Evolutionary conservation across 805 yeast genomes (phyloP), one percentile per base, ranked within the genome.

Genomic region (Candida vaughaniae): DNA sequence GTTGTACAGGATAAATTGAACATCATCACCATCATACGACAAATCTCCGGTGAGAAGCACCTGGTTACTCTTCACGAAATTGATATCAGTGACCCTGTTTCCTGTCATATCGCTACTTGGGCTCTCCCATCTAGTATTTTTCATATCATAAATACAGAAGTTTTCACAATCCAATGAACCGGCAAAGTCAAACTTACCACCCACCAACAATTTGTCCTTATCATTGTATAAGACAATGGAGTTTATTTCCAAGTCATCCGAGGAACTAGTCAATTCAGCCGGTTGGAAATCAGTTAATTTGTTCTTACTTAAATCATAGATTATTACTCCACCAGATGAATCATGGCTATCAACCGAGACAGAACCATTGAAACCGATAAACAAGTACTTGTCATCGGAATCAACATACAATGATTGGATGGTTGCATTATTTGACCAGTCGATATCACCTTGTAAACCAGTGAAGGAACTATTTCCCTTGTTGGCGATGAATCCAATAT

Each of bases 181-280:
- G 2, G 85, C 80, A 15, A 66, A 55, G 15, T 69, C 72, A 53
- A 85, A 88, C 29, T 73, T 67, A 16, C 97, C 96, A 26, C 85
- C 95, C 9, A 85, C 85, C 20, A 81, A 66, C 18, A 88, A 59
- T 34, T 53, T 47, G n/a, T 52, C 45, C 5, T 47, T 53, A 17
- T 52, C 49, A 29, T 64, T 69, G 40, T 60, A 58, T 23, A 56
- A 52, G 4, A 55, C 70, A 36, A 69, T 48, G 4, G 69, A 47
- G 38, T 61, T 66, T n/a, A 69, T 60, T 8, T 43, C 31, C 15
- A 66, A 56, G 10, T 66, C 65, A 6, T 55, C 51, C n/a, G 64
- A 60, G 22, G 15, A n/a, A 8, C 66, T 55, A 2, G 73, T 56
- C 16, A 79, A 53, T 12, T 57, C 54, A 0, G 79, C 71, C 11